Evolutionary conservation across 179 eudicot species (phyloP).

Genomic region (Beta macrorhiza): DNA sequence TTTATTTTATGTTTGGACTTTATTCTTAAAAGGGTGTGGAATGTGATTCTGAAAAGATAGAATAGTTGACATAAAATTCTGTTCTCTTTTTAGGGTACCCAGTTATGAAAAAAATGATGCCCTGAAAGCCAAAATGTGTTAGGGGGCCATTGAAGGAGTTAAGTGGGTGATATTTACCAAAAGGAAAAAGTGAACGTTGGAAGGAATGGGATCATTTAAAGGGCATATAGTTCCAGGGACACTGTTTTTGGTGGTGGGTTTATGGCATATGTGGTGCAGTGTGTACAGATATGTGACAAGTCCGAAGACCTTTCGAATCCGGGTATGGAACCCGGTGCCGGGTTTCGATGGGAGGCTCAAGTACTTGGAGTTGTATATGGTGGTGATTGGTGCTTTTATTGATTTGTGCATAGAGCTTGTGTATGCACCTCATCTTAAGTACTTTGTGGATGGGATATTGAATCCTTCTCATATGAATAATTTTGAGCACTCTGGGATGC

Average conservation of each 20-base stretch:
- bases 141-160: conserved; percentile 14
- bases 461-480: conserved; percentile 77
- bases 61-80: conserved; percentile 15
- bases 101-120: background rate
- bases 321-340: conserved; percentile 86
- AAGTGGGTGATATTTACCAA: conserved; percentile 23
- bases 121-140: background rate
- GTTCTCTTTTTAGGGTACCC: conserved; percentile 17
- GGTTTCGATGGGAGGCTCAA: conserved; percentile 68
- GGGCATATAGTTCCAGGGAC: conserved; percentile 95
- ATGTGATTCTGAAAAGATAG: conserved; percentile 20
- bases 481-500: conserved; percentile 94
- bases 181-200: conserved; percentile 4
- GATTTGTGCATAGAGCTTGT: conserved; percentile 87
- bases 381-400: conserved; percentile 70
- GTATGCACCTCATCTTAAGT: conserved; percentile 74
- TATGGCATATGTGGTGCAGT: conserved; percentile 87
- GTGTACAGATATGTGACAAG: conserved; percentile 55
- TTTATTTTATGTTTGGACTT: background rate
- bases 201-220: conserved; percentile 74
- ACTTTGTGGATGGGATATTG: conserved; percentile 65
- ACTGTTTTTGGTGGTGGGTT: conserved; percentile 68
- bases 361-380: conserved; percentile 80
- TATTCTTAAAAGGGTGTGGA: background rate
- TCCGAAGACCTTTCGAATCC: conserved; percentile 57